Conservation (phyloP, 805 yeast species). For the Yamadazyma nakazawae region DNA sequence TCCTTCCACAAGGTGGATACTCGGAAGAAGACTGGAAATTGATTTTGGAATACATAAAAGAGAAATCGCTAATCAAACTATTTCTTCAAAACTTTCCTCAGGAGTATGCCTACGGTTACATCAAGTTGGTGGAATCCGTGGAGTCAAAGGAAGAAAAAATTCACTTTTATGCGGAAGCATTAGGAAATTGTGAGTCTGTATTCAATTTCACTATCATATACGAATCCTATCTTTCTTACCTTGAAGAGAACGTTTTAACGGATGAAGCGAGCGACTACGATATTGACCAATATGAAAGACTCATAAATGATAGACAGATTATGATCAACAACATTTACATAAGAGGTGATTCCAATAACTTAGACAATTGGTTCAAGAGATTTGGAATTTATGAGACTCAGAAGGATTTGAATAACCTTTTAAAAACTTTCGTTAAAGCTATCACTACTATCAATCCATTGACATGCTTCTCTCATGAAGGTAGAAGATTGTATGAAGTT, state of each 20-base stretch:
- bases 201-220: slow-evolving; percentile 62
- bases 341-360: slow-evolving; percentile 57
- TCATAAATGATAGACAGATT: slow-evolving; percentile 56
- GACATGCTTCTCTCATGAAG: slow-evolving; percentile 26
- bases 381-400: slow-evolving; percentile 37
- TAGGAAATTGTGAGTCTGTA: slow-evolving; percentile 46
- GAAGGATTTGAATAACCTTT: slow-evolving; percentile 34
- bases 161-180: slow-evolving; percentile 45
- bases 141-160: slow-evolving; percentile 24
- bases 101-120: slow-evolving; percentile 49
- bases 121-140: slow-evolving; percentile 39
- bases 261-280: slow-evolving; percentile 12
- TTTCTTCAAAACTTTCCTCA: slow-evolving; percentile 48
- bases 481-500: slow-evolving; percentile 46
- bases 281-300: slow-evolving; percentile 49
- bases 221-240: slow-evolving; percentile 43
- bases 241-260: slow-evolving; percentile 1
- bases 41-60: slow-evolving; percentile 22
- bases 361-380: slow-evolving; percentile 68
- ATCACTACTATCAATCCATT: slow-evolving; percentile 63
- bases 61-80: slow-evolving; percentile 1
- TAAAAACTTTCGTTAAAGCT: slow-evolving; percentile 63
- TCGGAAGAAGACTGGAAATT: slow-evolving; percentile 21
- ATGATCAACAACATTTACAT: slow-evolving; percentile 65
- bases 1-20: neutral